A percentile compares a stretch with the other conserved stretches of the same genome.
Conservation (phyloP, 306 rosid genomes). For the Trifolium dubium region DNA sequence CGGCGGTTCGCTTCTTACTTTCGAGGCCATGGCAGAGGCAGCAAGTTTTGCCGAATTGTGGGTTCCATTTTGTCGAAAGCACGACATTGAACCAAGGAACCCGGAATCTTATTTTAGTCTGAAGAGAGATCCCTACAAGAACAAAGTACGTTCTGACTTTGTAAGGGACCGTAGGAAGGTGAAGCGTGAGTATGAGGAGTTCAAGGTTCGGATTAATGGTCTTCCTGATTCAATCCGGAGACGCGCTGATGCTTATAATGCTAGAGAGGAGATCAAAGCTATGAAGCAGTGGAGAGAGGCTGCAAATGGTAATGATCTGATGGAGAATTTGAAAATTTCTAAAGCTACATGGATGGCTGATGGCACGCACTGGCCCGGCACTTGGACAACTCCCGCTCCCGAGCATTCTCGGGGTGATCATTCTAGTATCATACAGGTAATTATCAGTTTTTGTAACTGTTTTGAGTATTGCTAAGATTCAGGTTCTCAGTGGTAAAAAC, state of each 20-base stretch:
- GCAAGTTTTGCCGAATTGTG: constrained; percentile 83
- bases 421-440: constrained; percentile 81
- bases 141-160: constrained; percentile 72
- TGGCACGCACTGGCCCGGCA: constrained; percentile 81
- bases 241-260: constrained; percentile 74
- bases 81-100: constrained; percentile 77
- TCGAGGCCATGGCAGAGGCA: constrained; percentile 91
- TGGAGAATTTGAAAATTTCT: constrained; percentile 52
- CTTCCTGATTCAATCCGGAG: constrained; percentile 82
- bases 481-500: not conserved
- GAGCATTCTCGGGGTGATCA: constrained; percentile 82
- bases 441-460: constrained; percentile 15
- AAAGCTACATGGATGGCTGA: constrained; percentile 88
- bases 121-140: constrained; percentile 75
- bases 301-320: constrained; percentile 61
- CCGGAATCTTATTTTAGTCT: constrained; percentile 73
- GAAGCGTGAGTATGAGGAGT: constrained; percentile 85
- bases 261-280: constrained; percentile 67
- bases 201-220: constrained; percentile 73
- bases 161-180: constrained; percentile 79
- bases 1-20: constrained; percentile 86
- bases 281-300: constrained; percentile 61
- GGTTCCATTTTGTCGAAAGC: constrained; percentile 87
- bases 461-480: not conserved
- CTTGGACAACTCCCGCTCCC: constrained; percentile 60